Percentiles rank a stretch among this genome's conserved stretches.
phyloP scores from a whole-genome alignment of 495 filamentous ascomycete species.

The Poronia punctata region DNA sequence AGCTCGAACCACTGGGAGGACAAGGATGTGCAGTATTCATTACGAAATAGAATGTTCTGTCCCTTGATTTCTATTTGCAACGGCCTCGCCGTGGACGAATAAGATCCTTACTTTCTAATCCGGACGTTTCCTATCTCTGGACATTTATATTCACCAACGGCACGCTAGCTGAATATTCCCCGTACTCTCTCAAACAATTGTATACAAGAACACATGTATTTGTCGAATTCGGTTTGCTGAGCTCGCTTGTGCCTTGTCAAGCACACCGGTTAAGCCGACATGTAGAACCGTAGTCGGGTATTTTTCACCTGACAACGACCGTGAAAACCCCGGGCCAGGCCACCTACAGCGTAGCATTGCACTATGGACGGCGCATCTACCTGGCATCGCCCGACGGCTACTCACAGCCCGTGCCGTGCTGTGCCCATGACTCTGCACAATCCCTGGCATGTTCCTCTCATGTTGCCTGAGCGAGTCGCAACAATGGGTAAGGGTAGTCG shows the following conservation, averaged over 20 bases:
- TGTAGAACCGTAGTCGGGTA: neutral
- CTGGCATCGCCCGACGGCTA: too few relatives aligned
- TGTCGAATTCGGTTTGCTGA: too few relatives aligned
- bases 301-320: too few relatives aligned
- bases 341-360: too few relatives aligned
- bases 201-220: neutral
- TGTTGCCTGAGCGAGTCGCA: too few relatives aligned
- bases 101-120: neutral
- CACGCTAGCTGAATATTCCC: neutral
- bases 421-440: too few relatives aligned
- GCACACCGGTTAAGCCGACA: neutral
- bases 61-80: conserved; percentile 21
- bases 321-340: too few relatives aligned
- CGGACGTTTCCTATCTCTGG: conserved; percentile 9
- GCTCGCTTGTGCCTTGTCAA: too few relatives aligned
- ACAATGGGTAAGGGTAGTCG: too few relatives aligned
- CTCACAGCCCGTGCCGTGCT: too few relatives aligned
- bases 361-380: too few relatives aligned
- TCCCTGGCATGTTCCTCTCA: too few relatives aligned
- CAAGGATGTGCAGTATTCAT: conserved; percentile 16
- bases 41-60: conserved; percentile 26
- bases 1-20: conserved; percentile 7
- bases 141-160: neutral
- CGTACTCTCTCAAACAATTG: neutral
- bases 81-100: conserved; percentile 5